phyloP scores from a whole-genome alignment of 768 basidiomycete genomes.

The Pulveroboletus sp. region DNA sequence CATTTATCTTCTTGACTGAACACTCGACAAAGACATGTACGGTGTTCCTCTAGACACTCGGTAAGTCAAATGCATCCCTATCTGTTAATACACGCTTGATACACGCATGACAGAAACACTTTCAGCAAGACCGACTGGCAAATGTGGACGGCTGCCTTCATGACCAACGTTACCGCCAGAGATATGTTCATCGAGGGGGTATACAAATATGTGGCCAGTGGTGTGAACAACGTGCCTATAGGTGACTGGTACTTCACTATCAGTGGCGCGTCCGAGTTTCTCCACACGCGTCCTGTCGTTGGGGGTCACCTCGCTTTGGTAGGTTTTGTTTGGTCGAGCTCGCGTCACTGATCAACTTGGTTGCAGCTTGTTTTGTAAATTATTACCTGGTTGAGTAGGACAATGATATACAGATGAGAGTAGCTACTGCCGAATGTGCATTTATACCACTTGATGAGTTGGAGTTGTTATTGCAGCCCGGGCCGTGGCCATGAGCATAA shows the following conservation, averaged over 20 bases:
- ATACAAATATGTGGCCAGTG: conserved; percentile 47
- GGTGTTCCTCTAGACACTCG: conserved; percentile 22
- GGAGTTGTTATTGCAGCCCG: too few species aligned
- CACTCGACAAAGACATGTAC: conserved; percentile 11
- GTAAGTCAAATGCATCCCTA: background rate
- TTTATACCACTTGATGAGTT: too few species aligned
- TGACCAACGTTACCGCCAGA: conserved; percentile 41
- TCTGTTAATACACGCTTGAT: background rate
- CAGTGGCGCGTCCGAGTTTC: conserved; percentile 13
- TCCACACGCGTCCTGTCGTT: conserved; percentile 20
- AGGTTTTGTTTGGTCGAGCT: background rate
- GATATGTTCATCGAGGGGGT: conserved; percentile 50
- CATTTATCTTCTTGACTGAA: background rate
- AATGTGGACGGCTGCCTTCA: conserved; percentile 54
- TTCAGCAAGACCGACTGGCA: conserved; percentile 64
- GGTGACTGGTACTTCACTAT: conserved; percentile 26
- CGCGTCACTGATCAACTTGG: background rate
- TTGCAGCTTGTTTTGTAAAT: conserved; percentile 15
- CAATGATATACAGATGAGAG: too few species aligned
- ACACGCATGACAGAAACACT: conserved; percentile 34
- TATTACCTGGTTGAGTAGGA: too few species aligned
- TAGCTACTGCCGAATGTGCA: background rate
- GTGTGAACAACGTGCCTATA: conserved; percentile 35
- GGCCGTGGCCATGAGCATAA: too few species aligned
- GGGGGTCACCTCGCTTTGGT: conserved; percentile 23